Evolutionary conservation across 2,329 filamentous ascomycete genomes (phyloP).

Genomic region (Daldinia sp.): DNA sequence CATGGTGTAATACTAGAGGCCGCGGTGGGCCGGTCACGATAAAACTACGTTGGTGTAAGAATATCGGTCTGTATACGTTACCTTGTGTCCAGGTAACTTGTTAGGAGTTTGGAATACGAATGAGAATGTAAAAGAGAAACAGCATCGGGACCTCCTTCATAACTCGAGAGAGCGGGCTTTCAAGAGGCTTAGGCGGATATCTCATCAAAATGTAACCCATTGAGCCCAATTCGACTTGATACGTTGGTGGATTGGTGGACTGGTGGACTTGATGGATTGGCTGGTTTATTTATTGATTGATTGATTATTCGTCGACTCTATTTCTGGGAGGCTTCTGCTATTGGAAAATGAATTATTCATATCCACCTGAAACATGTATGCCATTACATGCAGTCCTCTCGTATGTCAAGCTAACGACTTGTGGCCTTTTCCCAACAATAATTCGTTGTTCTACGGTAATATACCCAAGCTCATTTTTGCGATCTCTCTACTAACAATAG

Average conservation of each 20-base stretch:
- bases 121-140: not conserved
- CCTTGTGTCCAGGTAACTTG: not conserved
- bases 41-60: not conserved
- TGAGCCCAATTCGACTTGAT: no score
- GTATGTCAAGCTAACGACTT: not conserved
- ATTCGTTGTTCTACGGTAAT: no score
- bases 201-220: no score
- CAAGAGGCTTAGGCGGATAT: no score
- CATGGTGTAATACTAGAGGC: not conserved
- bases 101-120: not conserved
- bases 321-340: not conserved
- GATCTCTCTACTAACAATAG: no score
- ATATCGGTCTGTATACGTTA: not conserved
- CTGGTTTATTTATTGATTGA: no score
- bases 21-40: not conserved
- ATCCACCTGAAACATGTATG: not conserved
- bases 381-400: not conserved
- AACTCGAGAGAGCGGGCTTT: not conserved
- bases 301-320: no score
- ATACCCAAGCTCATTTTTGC: no score
- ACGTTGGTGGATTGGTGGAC: no score
- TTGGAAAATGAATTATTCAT: no score
- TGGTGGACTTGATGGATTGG: no score
- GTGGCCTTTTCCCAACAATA: not conserved
- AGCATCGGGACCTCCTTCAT: not conserved